Evolutionary conservation across 768 basidiomycete genomes (phyloP), one percentile per base, ranked within the genome.

Genomic region (Trametes sanguinea): DNA sequence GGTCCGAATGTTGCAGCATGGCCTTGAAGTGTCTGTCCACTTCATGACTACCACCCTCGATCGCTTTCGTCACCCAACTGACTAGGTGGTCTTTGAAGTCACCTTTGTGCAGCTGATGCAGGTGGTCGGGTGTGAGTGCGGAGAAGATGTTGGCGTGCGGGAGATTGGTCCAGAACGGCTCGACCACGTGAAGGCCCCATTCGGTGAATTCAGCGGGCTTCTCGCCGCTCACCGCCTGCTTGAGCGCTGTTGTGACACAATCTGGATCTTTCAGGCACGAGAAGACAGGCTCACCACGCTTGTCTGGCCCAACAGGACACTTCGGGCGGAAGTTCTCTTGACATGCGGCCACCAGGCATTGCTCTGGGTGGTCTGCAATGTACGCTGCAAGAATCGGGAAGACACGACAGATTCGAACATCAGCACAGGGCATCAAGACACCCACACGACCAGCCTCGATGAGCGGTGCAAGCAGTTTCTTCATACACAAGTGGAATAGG

Each of bases 21-120:
- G 66, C 54, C 8, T 69, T 66, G 61, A 75, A 76, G 0, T 75
- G 71, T 1, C 65, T 66, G 66, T 83, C 81, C 42, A 82, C 63
- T 54, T 78, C 78, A 3, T 67, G 62, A 1, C 56, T 51, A 0
- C 68, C 69, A 10, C 58, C 61, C 2, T 58, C 51, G 14, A 60
- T 13, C 11, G 11, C 37, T 8, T 48, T 50, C 65, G 58, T 60
- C 0, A 47, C 54, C 54, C 76, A 77, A 6, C 54, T 69, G 0
- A 75, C 69, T 3, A 78, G 53, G 51, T 81, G 80, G 52, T 80
- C 76, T 52, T 79, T 79, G 72, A 82, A 78, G 2, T 80, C 58
- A 0, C 81, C 81, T 62, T 83, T 78, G 67, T 81, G 75, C 0
- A 83, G 69, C 64, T 82, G 80, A 61, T 84, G 81, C 14, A 83